Percentiles rank a stretch among this genome's conserved stretches.
Evolutionary conservation across 2,329 filamentous ascomycete genomes (phyloP).

Genomic region (Whalleya microplaca): DNA sequence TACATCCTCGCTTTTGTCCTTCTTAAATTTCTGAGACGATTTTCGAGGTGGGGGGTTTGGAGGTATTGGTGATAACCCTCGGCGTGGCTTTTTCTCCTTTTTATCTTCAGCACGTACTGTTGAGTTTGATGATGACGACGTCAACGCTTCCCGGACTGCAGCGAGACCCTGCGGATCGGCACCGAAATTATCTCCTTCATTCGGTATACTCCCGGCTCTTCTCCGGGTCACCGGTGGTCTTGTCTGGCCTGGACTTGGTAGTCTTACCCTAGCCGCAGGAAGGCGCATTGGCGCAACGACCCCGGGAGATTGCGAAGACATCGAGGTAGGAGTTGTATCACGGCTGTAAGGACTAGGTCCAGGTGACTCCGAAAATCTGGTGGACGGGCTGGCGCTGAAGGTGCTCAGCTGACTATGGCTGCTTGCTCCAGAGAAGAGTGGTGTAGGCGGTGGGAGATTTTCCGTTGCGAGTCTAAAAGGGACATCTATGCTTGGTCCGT

Average conservation of each 20-base stretch:
- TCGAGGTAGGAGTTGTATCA: slow-evolving; percentile 78
- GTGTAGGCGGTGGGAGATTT: slow-evolving; percentile 68
- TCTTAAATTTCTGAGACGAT: slow-evolving; percentile 60
- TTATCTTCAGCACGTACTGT: slow-evolving; percentile 61
- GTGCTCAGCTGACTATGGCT: slow-evolving; percentile 56
- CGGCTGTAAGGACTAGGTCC: slow-evolving; percentile 72
- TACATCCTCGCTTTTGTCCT: slow-evolving; percentile 41
- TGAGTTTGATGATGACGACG: slow-evolving; percentile 73
- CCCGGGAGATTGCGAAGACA: slow-evolving; percentile 74
- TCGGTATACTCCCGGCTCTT: slow-evolving; percentile 58
- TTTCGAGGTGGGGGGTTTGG: slow-evolving; percentile 66
- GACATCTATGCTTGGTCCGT: slow-evolving; percentile 47
- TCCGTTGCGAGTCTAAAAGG: slow-evolving; percentile 64
- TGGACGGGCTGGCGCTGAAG: slow-evolving; percentile 73
- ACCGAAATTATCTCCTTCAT: slow-evolving; percentile 50
- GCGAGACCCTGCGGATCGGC: slow-evolving; percentile 62
- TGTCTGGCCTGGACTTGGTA: slow-evolving; percentile 58
- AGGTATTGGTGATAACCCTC: slow-evolving; percentile 51
- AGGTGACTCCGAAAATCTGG: slow-evolving; percentile 73
- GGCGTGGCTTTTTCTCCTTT: slow-evolving; percentile 50
- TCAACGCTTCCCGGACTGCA: slow-evolving; percentile 69
- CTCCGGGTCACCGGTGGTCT: slow-evolving; percentile 65
- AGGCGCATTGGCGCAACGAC: slow-evolving; percentile 54
- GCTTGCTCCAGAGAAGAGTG: slow-evolving; percentile 63
- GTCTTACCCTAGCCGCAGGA: slow-evolving; percentile 52